These are phyloP conservation scores for Erythrobasidium yunnanense DNA, from an alignment of 768 basidiomycete genomes.

Conservation along the genomic window DNA sequence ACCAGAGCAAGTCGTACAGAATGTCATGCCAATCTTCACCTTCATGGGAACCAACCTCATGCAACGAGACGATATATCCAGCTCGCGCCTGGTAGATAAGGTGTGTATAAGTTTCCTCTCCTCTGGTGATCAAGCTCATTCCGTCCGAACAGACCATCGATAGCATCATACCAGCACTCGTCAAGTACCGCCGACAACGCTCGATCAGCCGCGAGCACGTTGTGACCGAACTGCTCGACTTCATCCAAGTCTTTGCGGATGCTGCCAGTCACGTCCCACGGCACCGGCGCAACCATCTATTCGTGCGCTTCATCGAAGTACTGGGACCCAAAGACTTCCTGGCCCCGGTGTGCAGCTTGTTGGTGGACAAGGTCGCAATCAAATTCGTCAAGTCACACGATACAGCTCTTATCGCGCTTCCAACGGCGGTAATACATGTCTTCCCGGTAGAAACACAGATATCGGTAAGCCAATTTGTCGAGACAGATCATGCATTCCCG, in stretches of 20 bases:
- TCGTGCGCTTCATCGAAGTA: slow-evolving; percentile 70
- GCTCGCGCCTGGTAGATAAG: slow-evolving; percentile 77
- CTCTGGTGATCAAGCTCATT: background rate
- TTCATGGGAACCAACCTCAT: slow-evolving; percentile 99
- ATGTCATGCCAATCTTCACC: slow-evolving; percentile 96
- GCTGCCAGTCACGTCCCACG: slow-evolving; percentile 83
- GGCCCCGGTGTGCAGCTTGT: slow-evolving; percentile 67
- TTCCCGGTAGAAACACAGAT: slow-evolving; percentile 36
- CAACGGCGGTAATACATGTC: slow-evolving; percentile 48
- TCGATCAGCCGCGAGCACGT: background rate
- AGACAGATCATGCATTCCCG: background rate
- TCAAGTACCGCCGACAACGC: slow-evolving; percentile 41
- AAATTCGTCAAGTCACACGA: slow-evolving; percentile 53
- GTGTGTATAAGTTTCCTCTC: slow-evolving; percentile 8
- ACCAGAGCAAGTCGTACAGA: slow-evolving; percentile 81
- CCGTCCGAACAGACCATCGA: slow-evolving; percentile 67
- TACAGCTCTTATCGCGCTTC: slow-evolving; percentile 59
- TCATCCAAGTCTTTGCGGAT: slow-evolving; percentile 84
- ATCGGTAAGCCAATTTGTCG: background rate
- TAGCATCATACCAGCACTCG: slow-evolving; percentile 86
- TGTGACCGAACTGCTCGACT: slow-evolving; percentile 45
- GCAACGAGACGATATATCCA: slow-evolving; percentile 90
- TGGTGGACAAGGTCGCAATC: slow-evolving; percentile 66
- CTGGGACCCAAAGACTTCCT: slow-evolving; percentile 72
- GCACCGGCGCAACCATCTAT: slow-evolving; percentile 75